Conservation (phyloP, 2,329 filamentous ascomycete species). For the Botrytis sinoallii region DNA sequence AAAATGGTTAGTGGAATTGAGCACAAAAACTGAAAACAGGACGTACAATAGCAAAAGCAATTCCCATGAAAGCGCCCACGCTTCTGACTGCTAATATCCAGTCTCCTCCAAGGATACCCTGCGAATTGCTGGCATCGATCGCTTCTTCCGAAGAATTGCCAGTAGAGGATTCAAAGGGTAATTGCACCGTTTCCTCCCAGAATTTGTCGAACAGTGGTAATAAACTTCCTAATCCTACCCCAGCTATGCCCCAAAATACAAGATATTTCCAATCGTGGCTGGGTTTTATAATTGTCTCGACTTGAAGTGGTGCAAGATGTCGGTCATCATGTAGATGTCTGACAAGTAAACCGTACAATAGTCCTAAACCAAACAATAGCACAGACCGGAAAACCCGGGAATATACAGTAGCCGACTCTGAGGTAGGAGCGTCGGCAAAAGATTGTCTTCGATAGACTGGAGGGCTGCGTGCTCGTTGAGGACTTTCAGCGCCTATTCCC, state of each 20-base stretch:
- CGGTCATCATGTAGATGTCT: slow-evolving; percentile 72
- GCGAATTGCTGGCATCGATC: slow-evolving; percentile 27
- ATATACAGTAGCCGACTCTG: slow-evolving; percentile 31
- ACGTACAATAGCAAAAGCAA: slow-evolving; percentile 80
- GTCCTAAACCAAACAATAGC: slow-evolving; percentile 74
- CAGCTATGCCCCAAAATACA: slow-evolving; percentile 75
- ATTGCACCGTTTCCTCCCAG: slow-evolving; percentile 52
- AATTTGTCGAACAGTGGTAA: slow-evolving; percentile 80
- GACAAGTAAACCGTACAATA: slow-evolving; percentile 79
- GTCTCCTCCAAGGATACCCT: slow-evolving; percentile 51
- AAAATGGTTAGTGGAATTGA: slow-evolving; percentile 22
- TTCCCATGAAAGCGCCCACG: slow-evolving; percentile 68
- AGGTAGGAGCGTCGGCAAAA: slow-evolving; percentile 33
- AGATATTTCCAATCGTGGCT: slow-evolving; percentile 64
- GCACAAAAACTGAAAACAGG: not conserved
- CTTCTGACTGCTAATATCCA: slow-evolving; percentile 73
- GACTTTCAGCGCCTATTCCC: slow-evolving; percentile 74
- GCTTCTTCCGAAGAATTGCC: slow-evolving; percentile 24
- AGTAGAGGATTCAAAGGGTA: not conserved
- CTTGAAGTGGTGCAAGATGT: slow-evolving; percentile 59
- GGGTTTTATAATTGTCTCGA: slow-evolving; percentile 44
- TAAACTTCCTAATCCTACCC: slow-evolving; percentile 72
- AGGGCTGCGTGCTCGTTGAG: slow-evolving; percentile 37
- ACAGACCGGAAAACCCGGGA: slow-evolving; percentile 57
- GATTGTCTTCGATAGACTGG: slow-evolving; percentile 16